Base-by-base conservation (phyloP, 2,329 filamentous ascomycete genomes). In the Microdochium paspali region DNA sequence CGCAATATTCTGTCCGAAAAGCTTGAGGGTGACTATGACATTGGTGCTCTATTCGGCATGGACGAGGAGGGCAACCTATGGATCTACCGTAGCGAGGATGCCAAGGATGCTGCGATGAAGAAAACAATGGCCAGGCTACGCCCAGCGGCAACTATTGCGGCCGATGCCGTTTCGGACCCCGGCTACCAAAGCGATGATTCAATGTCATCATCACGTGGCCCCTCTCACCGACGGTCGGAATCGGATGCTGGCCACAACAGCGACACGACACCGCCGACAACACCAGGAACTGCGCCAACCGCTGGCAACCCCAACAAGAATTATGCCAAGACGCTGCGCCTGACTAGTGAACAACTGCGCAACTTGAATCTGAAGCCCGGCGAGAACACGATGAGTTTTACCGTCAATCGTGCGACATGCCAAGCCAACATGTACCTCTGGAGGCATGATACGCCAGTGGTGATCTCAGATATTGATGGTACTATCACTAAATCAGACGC, bases 401-500 rank as follows among this genome's bases (percentile, higher is more conserved):
- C 88, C 3, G 93, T 98, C 51, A 97, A 97, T 65, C 79, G 87
- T 53, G 90, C 93, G 5, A 96, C 89, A 0, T 98, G 93, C 67
- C 82, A 82, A 46, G 93, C 91, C 13, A 86, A 82, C 57, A 94
- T 98, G 83, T 98, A 90, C 63, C 79, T 95, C 50, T 98, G 93
- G 94, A 84, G 81, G 54, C 82, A 91, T 59, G 86, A 94, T 58
- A 85, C 86, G 0, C 94, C 93, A 0, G 91, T 98, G 48, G 90
- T 98, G 44, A 96, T 98, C 53, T 97, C 91, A 1, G 93, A 98
- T 65, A 97, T 98, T 59, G 93, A 98, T 66, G 93, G 93, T 46
- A 98, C 93, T 21, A 98, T 98, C 58, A 98, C 93, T 50, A 98
- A 98, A 69, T 95, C 90, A 2, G 90, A 96, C 67, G 90, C 90